Base-by-base conservation (phyloP, 345 rosid genomes). In the Balakata baccata region DNA sequence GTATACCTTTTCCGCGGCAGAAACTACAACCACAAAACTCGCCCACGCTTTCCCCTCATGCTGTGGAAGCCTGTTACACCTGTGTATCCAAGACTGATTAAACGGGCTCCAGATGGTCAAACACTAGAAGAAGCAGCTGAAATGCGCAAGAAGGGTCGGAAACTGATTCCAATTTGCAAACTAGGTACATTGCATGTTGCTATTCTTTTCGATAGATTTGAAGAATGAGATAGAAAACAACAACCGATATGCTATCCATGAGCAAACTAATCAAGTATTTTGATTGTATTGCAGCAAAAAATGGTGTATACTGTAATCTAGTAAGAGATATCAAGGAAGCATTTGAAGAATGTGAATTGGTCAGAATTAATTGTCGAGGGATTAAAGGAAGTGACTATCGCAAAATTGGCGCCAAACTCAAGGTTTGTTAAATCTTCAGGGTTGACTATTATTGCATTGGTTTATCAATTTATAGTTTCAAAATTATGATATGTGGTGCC, bases 401-500 rank as follows among this genome's bases (percentile, higher is more conserved):
- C 70, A 94, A 85, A 86, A 87, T 94, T 5, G 98, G 98, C 51
- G 98, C 94, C 54, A 94, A 92, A 84, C 97, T 94, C 73, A 89
- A 84, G 97, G 97, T 94, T 51, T 67, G 80, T 38, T 13, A 52
- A 76, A 52, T 56, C 73, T 77, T 38, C 18, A 9, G 76, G 17
- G 3, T 43, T 23, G 41, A 46, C 45, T 75, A 18, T 7, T 25
- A 23, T 51, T 53, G 51, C 17, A 38, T 23, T 70, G 51, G 37
- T 14, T 57, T 20, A 5, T 17, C 22, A 17, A 47, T 25, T 71
- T 16, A 14, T 60, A 67, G 22, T 72, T 23, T 43, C 1, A 34
- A 70, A 37, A 39, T 38, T 22, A n/a, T 20, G 20, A 52, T 17
- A 43, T 17, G 17, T 1, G 4, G 53, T 59, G 43, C 50, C 56